phyloP scores from a whole-genome alignment of 2,329 filamentous ascomycete species.

The Ophiostoma fasciatum region DNA sequence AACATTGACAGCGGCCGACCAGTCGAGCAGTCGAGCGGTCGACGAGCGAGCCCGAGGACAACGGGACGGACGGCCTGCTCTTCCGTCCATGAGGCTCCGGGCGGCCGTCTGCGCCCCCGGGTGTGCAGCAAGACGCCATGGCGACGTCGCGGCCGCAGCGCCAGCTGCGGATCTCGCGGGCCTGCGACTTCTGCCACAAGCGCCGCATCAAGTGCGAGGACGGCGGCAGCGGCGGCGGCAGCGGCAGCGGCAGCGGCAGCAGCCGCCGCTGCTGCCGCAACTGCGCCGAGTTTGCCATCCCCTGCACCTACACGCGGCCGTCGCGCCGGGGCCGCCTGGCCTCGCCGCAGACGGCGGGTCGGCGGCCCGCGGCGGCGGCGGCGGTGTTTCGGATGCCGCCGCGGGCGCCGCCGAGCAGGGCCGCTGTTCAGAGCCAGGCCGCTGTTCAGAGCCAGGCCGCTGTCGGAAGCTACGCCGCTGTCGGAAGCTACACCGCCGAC shows the following conservation, averaged over 20 bases:
- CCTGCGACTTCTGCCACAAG: slow-evolving; percentile 14
- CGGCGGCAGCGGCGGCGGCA: slow-evolving; percentile 2
- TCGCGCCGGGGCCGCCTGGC: slow-evolving; percentile 10
- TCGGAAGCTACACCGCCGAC: slow-evolving; percentile 8
- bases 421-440: too few species aligned
- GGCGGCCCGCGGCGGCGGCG: neutral
- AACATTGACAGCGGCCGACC: too few species aligned
- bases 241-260: too few species aligned
- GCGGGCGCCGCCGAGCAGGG: too few species aligned
- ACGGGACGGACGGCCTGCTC: too few species aligned
- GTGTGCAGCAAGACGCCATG: too few species aligned
- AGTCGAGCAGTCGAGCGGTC: too few species aligned
- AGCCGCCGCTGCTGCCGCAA: slow-evolving; percentile 12
- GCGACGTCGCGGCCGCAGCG: slow-evolving; percentile 7
- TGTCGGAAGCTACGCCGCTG: too few species aligned
- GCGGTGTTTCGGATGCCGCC: neutral
- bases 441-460: too few species aligned
- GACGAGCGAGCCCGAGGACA: too few species aligned
- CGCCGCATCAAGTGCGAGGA: slow-evolving; percentile 14
- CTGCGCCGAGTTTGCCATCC: slow-evolving; percentile 13
- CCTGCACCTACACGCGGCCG: slow-evolving; percentile 13
- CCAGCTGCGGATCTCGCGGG: slow-evolving; percentile 10
- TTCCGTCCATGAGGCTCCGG: too few species aligned
- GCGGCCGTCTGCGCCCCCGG: too few species aligned
- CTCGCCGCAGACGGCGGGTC: slow-evolving; percentile 7